Conservation (phyloP, 179 eudicot species). For the Amaranthus tricolor region DNA sequence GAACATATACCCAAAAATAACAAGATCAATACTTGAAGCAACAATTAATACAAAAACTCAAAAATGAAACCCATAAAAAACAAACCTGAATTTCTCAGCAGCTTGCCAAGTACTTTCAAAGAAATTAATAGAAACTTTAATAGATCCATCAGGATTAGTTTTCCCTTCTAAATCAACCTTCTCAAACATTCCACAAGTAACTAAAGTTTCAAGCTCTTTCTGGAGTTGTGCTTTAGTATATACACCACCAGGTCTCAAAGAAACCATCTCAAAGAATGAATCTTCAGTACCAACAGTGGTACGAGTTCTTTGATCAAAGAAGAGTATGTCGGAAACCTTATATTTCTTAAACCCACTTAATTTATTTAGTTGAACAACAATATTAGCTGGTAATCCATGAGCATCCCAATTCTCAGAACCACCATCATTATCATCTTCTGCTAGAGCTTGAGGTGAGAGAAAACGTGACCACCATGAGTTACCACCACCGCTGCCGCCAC, state of each 20-base stretch:
- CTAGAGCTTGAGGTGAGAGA: conserved; percentile 45
- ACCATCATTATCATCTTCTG: conserved; percentile 51
- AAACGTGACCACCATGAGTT: conserved; percentile 55
- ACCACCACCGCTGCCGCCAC: conserved; percentile 34
- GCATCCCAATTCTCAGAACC: conserved; percentile 56
- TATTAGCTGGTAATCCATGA: conserved; percentile 77
- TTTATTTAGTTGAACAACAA: conserved; percentile 58
- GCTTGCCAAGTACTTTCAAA: conserved; percentile 76
- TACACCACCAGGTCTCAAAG: conserved; percentile 65
- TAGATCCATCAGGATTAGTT: conserved; percentile 74
- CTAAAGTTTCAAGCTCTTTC: conserved; percentile 77
- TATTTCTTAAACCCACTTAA: conserved; percentile 76
- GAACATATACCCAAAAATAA: too few relatives aligned
- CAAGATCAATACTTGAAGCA: too few relatives aligned
- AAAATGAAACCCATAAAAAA: neutral
- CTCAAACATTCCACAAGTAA: conserved; percentile 89
- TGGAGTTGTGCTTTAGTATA: conserved; percentile 86
- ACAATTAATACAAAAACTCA: neutral
- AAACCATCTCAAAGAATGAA: conserved; percentile 81
- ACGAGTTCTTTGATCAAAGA: conserved; percentile 46
- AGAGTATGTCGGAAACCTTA: conserved; percentile 64
- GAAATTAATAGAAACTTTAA: conserved; percentile 58
- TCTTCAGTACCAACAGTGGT: conserved; percentile 64
- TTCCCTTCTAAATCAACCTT: conserved; percentile 75
- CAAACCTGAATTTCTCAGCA: conserved; percentile 46